Evolutionary conservation across 352 stramenopile species (phyloP), one percentile per base, ranked within the genome.

Genomic region (Pythium scleroteichum): DNA sequence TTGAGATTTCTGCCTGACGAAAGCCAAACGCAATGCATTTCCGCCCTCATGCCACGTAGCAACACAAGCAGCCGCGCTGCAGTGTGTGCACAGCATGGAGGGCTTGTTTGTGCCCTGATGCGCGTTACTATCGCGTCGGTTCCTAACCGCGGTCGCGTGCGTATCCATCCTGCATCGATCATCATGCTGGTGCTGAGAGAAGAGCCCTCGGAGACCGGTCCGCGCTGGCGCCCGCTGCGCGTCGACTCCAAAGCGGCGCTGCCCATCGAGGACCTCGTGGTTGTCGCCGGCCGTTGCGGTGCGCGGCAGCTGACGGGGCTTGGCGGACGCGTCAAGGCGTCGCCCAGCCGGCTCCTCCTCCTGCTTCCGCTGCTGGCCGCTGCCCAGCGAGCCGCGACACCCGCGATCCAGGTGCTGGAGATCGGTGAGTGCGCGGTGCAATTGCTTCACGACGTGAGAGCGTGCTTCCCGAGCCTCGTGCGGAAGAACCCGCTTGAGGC

Each of bases 391-490:
- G 38, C 27, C 10, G 19, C 33, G 7, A 39, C 35, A 1, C 48
- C 54, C 0, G 41, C 57, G 24, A 71, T 75, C 14, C 56, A 76
- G 53, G 68, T 74, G 23, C 51, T 92, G 19, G 80, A 89, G 46
- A 68, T 84, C 19, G 83, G 83, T 23, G 80, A 89, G 58, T 50
- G 71, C 35, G 79, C 80, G 1, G 76, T 75, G 24, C 66, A 75
- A 4, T 80, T 92, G 22, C 55, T 83, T 7, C 70, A 76, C 22
- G 75, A 82, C 32, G 68, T 87, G 32, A 68, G 72, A 48, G 68
- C 69, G 17, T 90, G 80, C 48, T 92, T 92, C 59, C 83, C 83
- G 3, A 87, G 68, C 32, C 60, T 92, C 16, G 76, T 90, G 62
- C 73, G 76, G 26, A 67, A 62, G 46, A 87, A 74, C 51, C 76